Evolutionary conservation across 441 rosid genomes (phyloP), one percentile per base, ranked within the genome.

Genomic region (Gossypium schwendimanii): DNA sequence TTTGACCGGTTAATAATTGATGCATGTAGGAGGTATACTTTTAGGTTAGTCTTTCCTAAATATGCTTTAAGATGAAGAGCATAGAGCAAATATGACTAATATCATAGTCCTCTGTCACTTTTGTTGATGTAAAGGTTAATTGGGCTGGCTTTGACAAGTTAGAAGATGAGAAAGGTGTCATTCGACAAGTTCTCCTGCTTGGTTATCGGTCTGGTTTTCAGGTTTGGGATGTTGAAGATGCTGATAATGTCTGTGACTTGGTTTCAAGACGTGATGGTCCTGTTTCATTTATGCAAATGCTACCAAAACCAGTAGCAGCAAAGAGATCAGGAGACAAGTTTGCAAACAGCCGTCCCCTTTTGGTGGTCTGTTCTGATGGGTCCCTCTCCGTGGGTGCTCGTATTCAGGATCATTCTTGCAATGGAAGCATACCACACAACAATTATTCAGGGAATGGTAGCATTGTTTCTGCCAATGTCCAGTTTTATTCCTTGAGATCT

Each of bases 121-220:
- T 78, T 44, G 65, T 24, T 52, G 50, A 53, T 70, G 61, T 73
- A 58, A 82, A 94, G 99, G 93, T 94, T 63, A 77, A 75, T 17
- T 92, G 99, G 99, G 94, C 98, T 75, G 99, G 98, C 60, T 94
- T 91, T 86, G 98, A 94, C 89, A 87, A 87, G 73, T 80, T 94
- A 77, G 90, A 92, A 78, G 80, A 79, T 77, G 91, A 83, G 52
- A 83, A 70, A 64, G 84, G 76, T 67, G 73, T 62, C 61, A 71
- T 74, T 78, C 84, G 90, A 70, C 88, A 72, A 74, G 90, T 92
- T 75, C 94, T 94, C 20, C 81, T 94, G 57, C 84, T 94, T 12
- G 97, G 93, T 0, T 94, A 89, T 84, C 84, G 77, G 8, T 91
- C 93, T 78, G 99, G 99, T 54, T 94, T 89, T 81, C 97, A 94